Percentiles rank a stretch among this genome's conserved stretches.
Evolutionary conservation across 768 basidiomycete species (phyloP).

Genomic region (Tubosaeta brunneosetosa): DNA sequence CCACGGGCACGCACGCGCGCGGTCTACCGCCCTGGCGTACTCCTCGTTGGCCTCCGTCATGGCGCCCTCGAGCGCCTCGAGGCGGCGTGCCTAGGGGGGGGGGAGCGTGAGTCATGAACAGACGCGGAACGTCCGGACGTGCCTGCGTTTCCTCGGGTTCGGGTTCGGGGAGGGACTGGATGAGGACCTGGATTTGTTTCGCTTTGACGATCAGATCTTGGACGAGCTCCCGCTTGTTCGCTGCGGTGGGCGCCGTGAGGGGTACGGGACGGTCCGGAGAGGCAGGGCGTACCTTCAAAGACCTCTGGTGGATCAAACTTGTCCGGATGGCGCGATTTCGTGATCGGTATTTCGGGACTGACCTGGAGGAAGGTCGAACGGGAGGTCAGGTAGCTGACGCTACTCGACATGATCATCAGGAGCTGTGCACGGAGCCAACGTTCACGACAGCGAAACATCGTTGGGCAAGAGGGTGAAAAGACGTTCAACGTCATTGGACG

Average conservation of each 20-base stretch:
- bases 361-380: slow-evolving; percentile 76
- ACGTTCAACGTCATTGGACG: background rate
- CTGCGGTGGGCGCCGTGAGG: slow-evolving; percentile 33
- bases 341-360: slow-evolving; percentile 75
- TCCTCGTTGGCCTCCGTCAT: slow-evolving; percentile 72
- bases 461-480: background rate
- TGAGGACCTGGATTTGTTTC: slow-evolving; percentile 84
- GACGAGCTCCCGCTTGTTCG: slow-evolving; percentile 81
- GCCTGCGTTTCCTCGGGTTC: slow-evolving; percentile 76
- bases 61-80: slow-evolving; percentile 63
- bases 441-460: background rate
- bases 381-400: slow-evolving; percentile 72
- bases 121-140: background rate
- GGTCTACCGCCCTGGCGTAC: slow-evolving; percentile 64
- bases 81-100: slow-evolving; percentile 56
- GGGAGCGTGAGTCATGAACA: slow-evolving; percentile 2
- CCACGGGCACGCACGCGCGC: slow-evolving; percentile 58
- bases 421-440: slow-evolving; percentile 43
- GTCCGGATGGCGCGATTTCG: slow-evolving; percentile 68
- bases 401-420: slow-evolving; percentile 83
- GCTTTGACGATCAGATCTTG: slow-evolving; percentile 79
- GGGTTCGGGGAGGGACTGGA: slow-evolving; percentile 71
- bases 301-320: slow-evolving; percentile 69
- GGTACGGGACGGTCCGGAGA: background rate
- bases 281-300: slow-evolving; percentile 51